A percentile compares a stretch with the other conserved stretches of the same genome.
These are phyloP conservation scores for Plasmodiophora brassicae DNA, from an alignment of 208 protist genomes.

Conservation along the genomic window DNA sequence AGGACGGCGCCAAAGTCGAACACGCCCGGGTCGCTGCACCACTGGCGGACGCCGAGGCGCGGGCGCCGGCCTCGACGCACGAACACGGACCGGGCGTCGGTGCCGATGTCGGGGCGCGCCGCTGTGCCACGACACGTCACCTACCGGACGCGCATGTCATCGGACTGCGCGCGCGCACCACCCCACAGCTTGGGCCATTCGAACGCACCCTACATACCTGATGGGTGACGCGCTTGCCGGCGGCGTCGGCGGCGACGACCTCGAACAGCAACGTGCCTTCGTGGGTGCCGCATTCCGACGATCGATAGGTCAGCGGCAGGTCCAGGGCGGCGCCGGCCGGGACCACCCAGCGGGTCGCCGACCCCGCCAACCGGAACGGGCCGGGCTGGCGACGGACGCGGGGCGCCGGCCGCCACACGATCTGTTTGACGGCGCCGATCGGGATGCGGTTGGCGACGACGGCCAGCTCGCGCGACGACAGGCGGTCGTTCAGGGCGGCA, in stretches of 20 bases:
- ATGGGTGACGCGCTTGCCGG: no score
- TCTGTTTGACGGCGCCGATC: no score
- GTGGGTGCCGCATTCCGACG: neutral
- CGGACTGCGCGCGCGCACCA: no score
- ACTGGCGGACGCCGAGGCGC: slow-evolving; percentile 22
- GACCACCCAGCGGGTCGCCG: slow-evolving; percentile 74
- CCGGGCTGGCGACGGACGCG: no score
- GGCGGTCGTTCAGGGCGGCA: no score
- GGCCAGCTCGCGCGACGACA: no score
- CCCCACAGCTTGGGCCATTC: no score
- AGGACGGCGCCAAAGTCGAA: slow-evolving; percentile 91
- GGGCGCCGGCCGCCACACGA: no score
- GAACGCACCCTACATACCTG: no score
- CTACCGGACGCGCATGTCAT: no score
- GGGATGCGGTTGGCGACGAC: no score
- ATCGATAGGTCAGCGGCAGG: slow-evolving; percentile 54
- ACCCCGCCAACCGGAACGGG: slow-evolving; percentile 51
- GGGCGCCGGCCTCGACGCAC: neutral
- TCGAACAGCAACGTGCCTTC: neutral
- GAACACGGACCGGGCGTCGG: slow-evolving; percentile 77
- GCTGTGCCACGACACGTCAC: neutral
- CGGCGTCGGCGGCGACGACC: neutral
- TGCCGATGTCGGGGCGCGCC: slow-evolving; percentile 26
- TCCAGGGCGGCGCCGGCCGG: slow-evolving; percentile 63
- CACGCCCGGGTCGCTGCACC: slow-evolving; percentile 60